Conservation (phyloP, 495 filamentous ascomycete species). For the Bacidia rubella region DNA sequence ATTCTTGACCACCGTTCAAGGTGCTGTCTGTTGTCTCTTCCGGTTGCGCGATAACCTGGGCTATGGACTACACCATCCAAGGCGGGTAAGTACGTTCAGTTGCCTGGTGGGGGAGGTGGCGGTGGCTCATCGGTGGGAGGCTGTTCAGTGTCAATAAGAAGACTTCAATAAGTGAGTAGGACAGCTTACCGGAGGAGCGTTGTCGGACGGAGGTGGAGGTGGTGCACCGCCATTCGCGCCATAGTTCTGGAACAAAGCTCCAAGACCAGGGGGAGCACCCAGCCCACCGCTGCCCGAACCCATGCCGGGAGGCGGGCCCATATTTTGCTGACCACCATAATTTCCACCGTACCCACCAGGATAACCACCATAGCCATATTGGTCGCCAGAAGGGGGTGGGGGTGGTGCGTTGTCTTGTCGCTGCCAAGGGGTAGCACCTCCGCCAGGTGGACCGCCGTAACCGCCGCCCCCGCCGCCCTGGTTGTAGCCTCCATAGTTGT, state of each 20-base stretch:
- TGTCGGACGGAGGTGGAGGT: slow-evolving; percentile 44
- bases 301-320: slow-evolving; percentile 53
- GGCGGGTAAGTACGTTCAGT: too few relatives aligned
- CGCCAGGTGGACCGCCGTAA: slow-evolving; percentile 26
- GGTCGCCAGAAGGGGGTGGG: slow-evolving; percentile 31
- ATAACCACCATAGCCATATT: slow-evolving; percentile 38
- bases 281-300: slow-evolving; percentile 26
- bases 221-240: slow-evolving; percentile 29
- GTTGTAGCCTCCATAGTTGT: slow-evolving; percentile 41
- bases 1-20: too few relatives aligned
- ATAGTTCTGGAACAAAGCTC: slow-evolving; percentile 55
- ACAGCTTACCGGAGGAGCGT: slow-evolving; percentile 43
- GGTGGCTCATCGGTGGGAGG: slow-evolving; percentile 61
- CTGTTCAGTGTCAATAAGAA: slow-evolving; percentile 18
- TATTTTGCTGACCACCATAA: slow-evolving; percentile 32
- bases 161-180: background rate
- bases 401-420: slow-evolving; percentile 40
- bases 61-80: too few relatives aligned
- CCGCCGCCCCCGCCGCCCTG: slow-evolving; percentile 18
- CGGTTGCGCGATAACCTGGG: too few relatives aligned
- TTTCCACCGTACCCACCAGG: slow-evolving; percentile 18
- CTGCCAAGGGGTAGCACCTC: slow-evolving; percentile 57
- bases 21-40: too few relatives aligned
- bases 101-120: slow-evolving; percentile 55
- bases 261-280: slow-evolving; percentile 51